Evolutionary conservation across 768 basidiomycete species (phyloP).

Genomic region (Sporobolomyces phaffii): DNA sequence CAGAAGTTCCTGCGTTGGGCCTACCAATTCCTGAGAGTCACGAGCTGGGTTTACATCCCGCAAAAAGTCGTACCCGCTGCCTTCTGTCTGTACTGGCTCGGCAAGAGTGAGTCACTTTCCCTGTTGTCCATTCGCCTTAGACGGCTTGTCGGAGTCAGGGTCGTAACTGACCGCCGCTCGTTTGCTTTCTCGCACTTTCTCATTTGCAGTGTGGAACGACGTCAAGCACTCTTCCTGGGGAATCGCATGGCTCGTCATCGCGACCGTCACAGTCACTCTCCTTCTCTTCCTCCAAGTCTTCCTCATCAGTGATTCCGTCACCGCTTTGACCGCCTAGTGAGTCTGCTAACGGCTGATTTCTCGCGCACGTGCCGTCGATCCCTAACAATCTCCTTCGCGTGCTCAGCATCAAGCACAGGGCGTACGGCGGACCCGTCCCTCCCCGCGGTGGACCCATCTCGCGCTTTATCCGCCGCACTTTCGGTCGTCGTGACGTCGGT

Average conservation of each 20-base stretch:
- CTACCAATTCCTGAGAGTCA: not conserved
- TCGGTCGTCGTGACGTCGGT: too few relatives aligned
- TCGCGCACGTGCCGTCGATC: too few relatives aligned
- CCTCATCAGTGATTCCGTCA: not conserved
- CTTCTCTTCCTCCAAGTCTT: constrained; percentile 24
- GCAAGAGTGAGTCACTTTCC: constrained; percentile 1
- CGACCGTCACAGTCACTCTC: constrained; percentile 3
- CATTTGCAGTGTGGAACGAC: constrained; percentile 17
- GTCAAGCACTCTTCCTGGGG: constrained; percentile 7
- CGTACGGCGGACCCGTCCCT: not conserved
- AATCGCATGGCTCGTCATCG: constrained; percentile 18
- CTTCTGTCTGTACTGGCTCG: constrained; percentile 25
- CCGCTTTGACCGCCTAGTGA: not conserved
- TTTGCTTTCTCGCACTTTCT: too few relatives aligned
- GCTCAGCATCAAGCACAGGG: not conserved
- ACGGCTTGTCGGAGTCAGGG: not conserved
- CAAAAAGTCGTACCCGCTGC: constrained; percentile 26
- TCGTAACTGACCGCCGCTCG: too few relatives aligned
- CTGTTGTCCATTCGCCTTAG: not conserved
- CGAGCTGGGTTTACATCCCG: constrained; percentile 8
- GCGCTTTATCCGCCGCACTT: not conserved
- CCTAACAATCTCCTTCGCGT: not conserved
- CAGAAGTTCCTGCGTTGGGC: not conserved
- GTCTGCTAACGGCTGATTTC: too few relatives aligned
- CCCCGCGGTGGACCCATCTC: not conserved